These are phyloP conservation scores for Sesbania bispinosa DNA, from an alignment of 306 rosid genomes.

Conservation along the genomic window DNA sequence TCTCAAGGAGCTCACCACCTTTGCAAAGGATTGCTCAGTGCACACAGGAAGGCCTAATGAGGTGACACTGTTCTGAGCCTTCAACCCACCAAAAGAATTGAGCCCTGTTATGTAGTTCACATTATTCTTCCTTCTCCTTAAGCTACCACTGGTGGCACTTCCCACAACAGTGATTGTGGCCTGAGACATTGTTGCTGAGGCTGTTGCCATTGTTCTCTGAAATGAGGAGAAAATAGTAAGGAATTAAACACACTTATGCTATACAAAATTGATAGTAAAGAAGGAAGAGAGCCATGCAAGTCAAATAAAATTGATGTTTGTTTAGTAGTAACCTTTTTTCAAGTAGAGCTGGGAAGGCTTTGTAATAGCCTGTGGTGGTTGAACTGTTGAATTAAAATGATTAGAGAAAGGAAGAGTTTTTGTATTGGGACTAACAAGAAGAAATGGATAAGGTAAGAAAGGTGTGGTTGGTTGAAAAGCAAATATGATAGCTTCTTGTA, in stretches of 20 bases:
- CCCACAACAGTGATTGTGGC: too few relatives aligned
- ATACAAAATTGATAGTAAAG: neutral
- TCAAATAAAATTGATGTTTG: neutral
- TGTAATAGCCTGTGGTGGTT: neutral
- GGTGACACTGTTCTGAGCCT: too few relatives aligned
- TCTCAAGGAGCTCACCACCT: constrained; percentile 54
- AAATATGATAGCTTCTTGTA: constrained; percentile 23
- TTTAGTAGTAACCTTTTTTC: too few relatives aligned
- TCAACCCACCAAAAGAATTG: too few relatives aligned
- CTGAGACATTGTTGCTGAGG: too few relatives aligned
- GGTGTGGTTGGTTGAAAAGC: constrained; percentile 42
- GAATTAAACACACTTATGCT: neutral
- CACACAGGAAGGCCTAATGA: too few relatives aligned
- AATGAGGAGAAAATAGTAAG: neutral
- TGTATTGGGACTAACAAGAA: constrained; percentile 21
- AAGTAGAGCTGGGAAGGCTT: too few relatives aligned
- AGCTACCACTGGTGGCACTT: too few relatives aligned
- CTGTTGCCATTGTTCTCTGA: constrained; percentile 50
- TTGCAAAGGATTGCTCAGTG: too few relatives aligned
- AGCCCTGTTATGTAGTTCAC: too few relatives aligned
- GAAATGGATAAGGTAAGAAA: constrained; percentile 46
- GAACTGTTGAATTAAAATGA: constrained; percentile 18
- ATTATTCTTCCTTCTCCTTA: too few relatives aligned
- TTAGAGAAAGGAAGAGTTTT: neutral
- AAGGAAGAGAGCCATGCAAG: neutral